Percentiles rank a stretch among this genome's conserved stretches.
Conservation (phyloP, 176 grass and related monocot genomes). For the Avena atlantica region DNA sequence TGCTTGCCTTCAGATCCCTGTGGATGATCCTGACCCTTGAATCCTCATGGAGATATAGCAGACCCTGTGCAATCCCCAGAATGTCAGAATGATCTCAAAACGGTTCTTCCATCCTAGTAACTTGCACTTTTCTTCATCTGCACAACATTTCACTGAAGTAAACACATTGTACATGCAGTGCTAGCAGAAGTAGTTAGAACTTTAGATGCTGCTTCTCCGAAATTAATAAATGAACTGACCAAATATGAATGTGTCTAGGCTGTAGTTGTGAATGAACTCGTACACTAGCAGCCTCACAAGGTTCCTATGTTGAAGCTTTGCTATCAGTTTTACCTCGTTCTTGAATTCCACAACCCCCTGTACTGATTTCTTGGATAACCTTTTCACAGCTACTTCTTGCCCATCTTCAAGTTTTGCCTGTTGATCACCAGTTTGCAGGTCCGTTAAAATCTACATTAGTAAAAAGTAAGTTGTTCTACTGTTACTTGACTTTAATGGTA, state of each 20-base stretch:
- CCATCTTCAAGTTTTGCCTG: slow-evolving; percentile 58
- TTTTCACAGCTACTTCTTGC: slow-evolving; percentile 61
- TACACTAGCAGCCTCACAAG: slow-evolving; percentile 55
- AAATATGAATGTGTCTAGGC: slow-evolving; percentile 62
- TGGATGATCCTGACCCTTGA: slow-evolving; percentile 62
- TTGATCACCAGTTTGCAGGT: background rate
- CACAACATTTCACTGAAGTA: background rate
- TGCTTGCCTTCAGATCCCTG: slow-evolving; percentile 50
- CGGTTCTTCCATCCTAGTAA: slow-evolving; percentile 44
- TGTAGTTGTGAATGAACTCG: slow-evolving; percentile 65
- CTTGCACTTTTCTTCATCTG: slow-evolving; percentile 43
- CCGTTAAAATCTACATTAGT: background rate
- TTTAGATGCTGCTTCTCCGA: background rate
- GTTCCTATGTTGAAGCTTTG: slow-evolving; percentile 55
- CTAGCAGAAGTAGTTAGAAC: background rate
- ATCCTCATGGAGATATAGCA: slow-evolving; percentile 56
- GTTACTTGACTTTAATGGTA: slow-evolving; percentile 7
- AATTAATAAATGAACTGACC: slow-evolving; percentile 31
- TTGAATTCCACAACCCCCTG: slow-evolving; percentile 57
- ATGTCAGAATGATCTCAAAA: slow-evolving; percentile 45
- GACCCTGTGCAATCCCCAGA: slow-evolving; percentile 43
- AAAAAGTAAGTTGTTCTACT: background rate
- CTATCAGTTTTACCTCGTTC: slow-evolving; percentile 61
- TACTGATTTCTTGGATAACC: slow-evolving; percentile 45
- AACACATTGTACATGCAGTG: background rate